Base-by-base conservation (phyloP, 1,139 yeast genomes). In the Torulaspora globosa region DNA sequence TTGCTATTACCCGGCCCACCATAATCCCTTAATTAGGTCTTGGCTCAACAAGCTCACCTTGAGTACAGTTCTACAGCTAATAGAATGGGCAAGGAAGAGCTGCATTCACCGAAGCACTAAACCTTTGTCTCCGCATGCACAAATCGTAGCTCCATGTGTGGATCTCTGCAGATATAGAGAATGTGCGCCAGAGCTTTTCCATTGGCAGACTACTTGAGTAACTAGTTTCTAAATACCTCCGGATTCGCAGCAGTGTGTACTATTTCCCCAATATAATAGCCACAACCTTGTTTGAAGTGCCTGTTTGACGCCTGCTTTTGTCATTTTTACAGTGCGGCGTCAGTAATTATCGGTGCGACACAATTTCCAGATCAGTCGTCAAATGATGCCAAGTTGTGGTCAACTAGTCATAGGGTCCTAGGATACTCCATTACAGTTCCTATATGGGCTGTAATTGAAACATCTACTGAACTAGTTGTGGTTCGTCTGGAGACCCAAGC, bases 1-100 rank as follows among this genome's bases (percentile, higher is more conserved):
- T 1, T 3, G 0, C 18, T 10, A 34, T 43, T 47, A 47, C 50
- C 50, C 50, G 47, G 34, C 39, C 16, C 14, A 34, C 12, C 10
- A 4, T 1, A 3, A 18, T 18, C 12, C n/a, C 8, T n/a, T 19
- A 14, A 16, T 32, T 39, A 39, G 42, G 42, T 39, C 36, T 39
- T n/a, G n/a, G 5, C 1, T 11, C 2, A 7, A 28, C 14, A 11
- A 9, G 8, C 8, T 8, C 3, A 5, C 16, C n/a, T n/a, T n/a
- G 3, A 29, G 16, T 8, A 29, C 31, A 29, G 9, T 21, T n/a
- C 19, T 18, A 18, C 19, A 18, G 19, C 19, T 18, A 18, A 3
- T 18, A 5, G 19, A 18, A 18, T 18, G 19, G 19, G 19, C 19
- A 18, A n/a, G n/a, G n/a, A n/a, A n/a, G 19, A 3, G 23, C 6